Evolutionary conservation across 2,329 filamentous ascomycete genomes (phyloP), one percentile per base, ranked within the genome.

Genomic region (Trichoderma harzianum): DNA sequence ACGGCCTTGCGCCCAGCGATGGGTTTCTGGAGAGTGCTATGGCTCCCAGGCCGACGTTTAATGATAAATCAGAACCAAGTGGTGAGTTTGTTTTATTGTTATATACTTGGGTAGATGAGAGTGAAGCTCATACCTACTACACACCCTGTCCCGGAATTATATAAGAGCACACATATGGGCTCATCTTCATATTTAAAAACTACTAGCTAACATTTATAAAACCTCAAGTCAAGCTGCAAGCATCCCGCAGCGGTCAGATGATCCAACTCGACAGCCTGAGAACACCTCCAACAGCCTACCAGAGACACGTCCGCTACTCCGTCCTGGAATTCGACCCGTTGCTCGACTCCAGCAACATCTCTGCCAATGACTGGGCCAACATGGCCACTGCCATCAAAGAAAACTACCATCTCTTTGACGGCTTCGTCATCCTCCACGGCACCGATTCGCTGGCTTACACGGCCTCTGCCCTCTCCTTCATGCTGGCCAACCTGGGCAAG

Each of bases 381-480:
- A 96, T 97, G 78, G 93, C 94, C 1, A 84, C 86, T 65, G 89
- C 92, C n/a, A 89, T 97, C 75, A 87, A 90, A 76, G 89, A 92
- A 74, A 98, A 98, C 81, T 97, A 97, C 81, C 91, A 91, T 74
- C 87, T 93, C 0, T 98, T 94, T 78, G 95, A 97, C 80, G 94
- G 93, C 24, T 97, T 97, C 78, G 93, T 97, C 26, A 90, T 97
- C 53, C 89, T 97, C 39, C 94, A 97, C 80, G 94, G 94, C 73
- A 97, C 94, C 7, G 94, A 97, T 82, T 97, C 93, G 58, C 85
- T 97, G 66, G 93, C 92, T 21, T 97, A 97, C 82, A 96, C 94
- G 5, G 93, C 93, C 73, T 97, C 94, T 6, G 95, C 95, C 4
- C 86, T 98, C 72, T 96, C 93, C 76, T 98, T 97, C 83, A 97